Percentiles rank a stretch among this genome's conserved stretches.
phyloP scores from a whole-genome alignment of 495 filamentous ascomycete genomes.

The Penicillium angulare region DNA sequence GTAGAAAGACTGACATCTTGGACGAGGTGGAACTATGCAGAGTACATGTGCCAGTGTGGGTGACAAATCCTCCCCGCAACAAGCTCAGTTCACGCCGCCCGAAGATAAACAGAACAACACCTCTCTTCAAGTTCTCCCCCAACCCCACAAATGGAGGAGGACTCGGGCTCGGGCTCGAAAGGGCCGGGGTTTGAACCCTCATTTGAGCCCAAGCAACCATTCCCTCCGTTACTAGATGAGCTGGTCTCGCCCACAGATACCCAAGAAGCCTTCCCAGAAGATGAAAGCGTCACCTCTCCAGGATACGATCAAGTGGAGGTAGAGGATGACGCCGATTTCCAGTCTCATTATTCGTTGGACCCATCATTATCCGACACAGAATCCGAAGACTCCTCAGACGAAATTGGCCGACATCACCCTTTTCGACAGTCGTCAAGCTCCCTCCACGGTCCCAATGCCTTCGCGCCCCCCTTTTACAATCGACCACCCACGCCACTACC shows the following conservation, averaged over 20 bases:
- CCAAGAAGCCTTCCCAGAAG: conserved; percentile 26
- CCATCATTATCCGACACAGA: conserved; percentile 42
- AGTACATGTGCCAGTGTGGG: too few species aligned
- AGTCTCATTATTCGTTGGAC: conserved; percentile 46
- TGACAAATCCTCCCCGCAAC: neutral
- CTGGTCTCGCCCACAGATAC: conserved; percentile 23
- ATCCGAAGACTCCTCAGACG: conserved; percentile 36
- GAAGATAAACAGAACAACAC: neutral
- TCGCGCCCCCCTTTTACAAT: conserved; percentile 87
- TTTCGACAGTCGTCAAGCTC: conserved; percentile 45
- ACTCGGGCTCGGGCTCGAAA: conserved; percentile 2
- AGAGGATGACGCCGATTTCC: conserved; percentile 46
- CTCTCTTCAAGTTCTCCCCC: neutral
- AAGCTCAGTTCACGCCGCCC: neutral
- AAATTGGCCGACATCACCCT: conserved; percentile 37
- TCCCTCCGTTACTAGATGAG: conserved; percentile 38
- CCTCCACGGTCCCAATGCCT: conserved; percentile 53
- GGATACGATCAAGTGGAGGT: conserved; percentile 34
- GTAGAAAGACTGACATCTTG: too few species aligned
- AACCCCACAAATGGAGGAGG: neutral
- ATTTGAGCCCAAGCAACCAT: conserved; percentile 40
- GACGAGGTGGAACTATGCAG: too few species aligned
- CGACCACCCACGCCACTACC: conserved; percentile 85
- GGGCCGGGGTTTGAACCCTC: conserved; percentile 9
- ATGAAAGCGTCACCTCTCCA: conserved; percentile 30